Evolutionary conservation across 2,329 filamentous ascomycete genomes (phyloP), one percentile per base, ranked within the genome.

Genomic region (Cercospora brassicicola): DNA sequence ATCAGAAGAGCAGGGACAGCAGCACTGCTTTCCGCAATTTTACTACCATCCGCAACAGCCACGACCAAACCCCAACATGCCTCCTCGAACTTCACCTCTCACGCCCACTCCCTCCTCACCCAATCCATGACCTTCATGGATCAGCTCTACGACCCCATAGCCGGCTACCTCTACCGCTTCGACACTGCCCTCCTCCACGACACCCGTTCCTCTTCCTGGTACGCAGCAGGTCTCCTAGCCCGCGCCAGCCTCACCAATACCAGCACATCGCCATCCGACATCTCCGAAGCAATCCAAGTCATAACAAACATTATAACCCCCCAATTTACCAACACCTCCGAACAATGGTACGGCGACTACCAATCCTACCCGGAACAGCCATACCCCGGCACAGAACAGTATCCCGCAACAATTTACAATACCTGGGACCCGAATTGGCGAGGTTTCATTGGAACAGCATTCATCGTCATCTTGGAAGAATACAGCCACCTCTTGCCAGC

Each of bases 351-450:
- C 71, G 85, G 83, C 28, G 82, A 83, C 63, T 88, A 88, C 70
- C 84, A 86, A 55, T 78, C 81, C 30, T 81, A 85, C 51, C 85
- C 85, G 0, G 86, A 89, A 71, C 84, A 89, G 74, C 87, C 88
- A 0, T 82, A 82, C 2, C 84, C 89, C 4, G 87, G 86, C 18
- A 84, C 81, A 2, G 63, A 78, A 1, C 76, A 79, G 15, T 89
- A 89, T 69, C 81, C 82, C 1, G 76, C 81, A 0, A 73, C 76
- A 3, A 86, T 86, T 36, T 88, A 89, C 73, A 81, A 83, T 65
- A 83, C 84, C 0, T 89, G 86, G 85, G 88, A 89, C 71, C 87
- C 65, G 9, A 65, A 90, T 69, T 89, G 87, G 87, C 81, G 88
- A 60, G 87, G 87, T 0, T 89, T 90, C 66, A 81, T 89, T 36